phyloP scores from a whole-genome alignment of 148 eudicot genomes.

The Rhododendron kiyosumense region DNA sequence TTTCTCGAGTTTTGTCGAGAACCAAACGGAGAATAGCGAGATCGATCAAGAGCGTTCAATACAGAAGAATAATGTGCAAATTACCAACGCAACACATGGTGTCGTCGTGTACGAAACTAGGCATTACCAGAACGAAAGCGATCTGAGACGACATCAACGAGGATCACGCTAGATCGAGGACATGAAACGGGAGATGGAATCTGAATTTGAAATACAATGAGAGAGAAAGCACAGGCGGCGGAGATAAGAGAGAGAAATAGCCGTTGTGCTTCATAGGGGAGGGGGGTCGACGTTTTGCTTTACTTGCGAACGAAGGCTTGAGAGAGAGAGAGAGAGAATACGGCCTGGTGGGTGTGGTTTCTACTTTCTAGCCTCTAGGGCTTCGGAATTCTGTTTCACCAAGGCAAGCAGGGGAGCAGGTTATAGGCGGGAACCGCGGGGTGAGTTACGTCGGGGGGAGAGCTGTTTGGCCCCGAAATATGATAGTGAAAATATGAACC shows the following conservation, averaged over 20 bases:
- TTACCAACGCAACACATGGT: too few species aligned
- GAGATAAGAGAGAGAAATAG: background rate
- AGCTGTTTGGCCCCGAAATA: too few species aligned
- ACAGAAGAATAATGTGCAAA: too few species aligned
- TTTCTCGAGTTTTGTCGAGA: too few species aligned
- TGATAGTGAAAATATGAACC: too few species aligned
- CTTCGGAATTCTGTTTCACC: background rate
- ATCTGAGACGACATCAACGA: background rate
- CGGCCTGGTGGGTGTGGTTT: background rate
- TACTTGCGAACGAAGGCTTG: background rate
- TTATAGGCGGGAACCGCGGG: too few species aligned
- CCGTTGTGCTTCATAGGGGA: background rate
- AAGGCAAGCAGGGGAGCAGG: too few species aligned
- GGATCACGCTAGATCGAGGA: background rate
- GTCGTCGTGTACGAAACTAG: background rate
- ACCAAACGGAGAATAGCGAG: too few species aligned
- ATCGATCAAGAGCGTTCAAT: too few species aligned
- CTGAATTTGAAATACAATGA: background rate
- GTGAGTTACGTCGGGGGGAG: too few species aligned
- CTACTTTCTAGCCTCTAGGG: too few species aligned
- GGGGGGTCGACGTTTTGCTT: background rate
- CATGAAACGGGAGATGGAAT: background rate
- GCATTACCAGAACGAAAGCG: background rate
- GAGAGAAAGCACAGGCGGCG: background rate
- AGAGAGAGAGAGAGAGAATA: background rate